A percentile compares a stretch with the other conserved stretches of the same genome.
These are phyloP conservation scores for Rosa hybrid DNA, from an alignment of 331 rosid species.

Conservation along the genomic window DNA sequence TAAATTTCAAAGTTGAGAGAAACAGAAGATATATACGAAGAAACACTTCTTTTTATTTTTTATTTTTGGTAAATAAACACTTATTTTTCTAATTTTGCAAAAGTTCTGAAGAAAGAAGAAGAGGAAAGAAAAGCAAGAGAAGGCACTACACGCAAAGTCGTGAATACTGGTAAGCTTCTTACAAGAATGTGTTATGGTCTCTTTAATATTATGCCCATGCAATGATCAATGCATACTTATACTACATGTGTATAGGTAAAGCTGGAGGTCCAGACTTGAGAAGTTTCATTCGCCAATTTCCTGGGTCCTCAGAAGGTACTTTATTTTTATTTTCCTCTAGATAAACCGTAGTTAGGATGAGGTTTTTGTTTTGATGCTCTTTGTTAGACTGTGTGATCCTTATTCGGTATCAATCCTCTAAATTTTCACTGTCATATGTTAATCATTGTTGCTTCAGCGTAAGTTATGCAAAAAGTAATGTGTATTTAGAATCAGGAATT, in stretches of 20 bases:
- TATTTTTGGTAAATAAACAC: not conserved
- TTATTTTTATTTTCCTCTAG: not conserved
- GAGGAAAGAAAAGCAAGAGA: slow-evolving; percentile 73
- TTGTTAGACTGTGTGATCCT: not conserved
- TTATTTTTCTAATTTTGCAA: not conserved
- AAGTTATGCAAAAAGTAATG: not conserved
- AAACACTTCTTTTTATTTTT: too few relatives aligned
- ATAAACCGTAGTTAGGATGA: not conserved
- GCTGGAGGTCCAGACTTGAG: slow-evolving; percentile 74
- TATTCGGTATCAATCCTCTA: not conserved
- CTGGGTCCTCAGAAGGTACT: slow-evolving; percentile 66
- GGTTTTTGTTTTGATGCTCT: not conserved
- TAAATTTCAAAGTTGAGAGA: not conserved
- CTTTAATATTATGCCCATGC: slow-evolving; percentile 10
- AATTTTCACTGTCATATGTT: not conserved
- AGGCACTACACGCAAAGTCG: slow-evolving; percentile 48
- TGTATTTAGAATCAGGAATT: not conserved
- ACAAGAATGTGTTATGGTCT: slow-evolving; percentile 15
- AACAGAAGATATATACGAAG: not conserved
- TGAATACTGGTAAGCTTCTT: slow-evolving; percentile 54
- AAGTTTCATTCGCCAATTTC: slow-evolving; percentile 82
- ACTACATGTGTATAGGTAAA: slow-evolving; percentile 42
- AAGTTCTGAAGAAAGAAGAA: slow-evolving; percentile 91
- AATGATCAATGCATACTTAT: slow-evolving; percentile 21
- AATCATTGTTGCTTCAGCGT: not conserved